Evolutionary conservation across 2,329 filamentous ascomycete genomes (phyloP), one percentile per base, ranked within the genome.

Genomic region (Alternaria arborescens): DNA sequence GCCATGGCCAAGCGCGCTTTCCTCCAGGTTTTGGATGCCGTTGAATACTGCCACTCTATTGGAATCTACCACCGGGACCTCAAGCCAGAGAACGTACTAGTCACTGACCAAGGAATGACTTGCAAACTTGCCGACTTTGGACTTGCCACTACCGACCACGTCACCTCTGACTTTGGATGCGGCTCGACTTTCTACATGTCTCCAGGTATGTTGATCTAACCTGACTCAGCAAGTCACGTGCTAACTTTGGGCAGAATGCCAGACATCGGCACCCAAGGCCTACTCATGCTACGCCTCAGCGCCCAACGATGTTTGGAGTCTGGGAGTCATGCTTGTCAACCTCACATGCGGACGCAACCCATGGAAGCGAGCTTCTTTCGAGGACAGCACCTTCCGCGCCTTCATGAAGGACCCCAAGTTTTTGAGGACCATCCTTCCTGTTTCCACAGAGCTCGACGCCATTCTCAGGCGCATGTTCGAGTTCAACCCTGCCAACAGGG

Each of bases 171-270:
- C 79, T 97, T 97, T 80, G 95, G 95, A 74, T 99, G 95, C 79
- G 95, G 95, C 66, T 98, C 95, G 32, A 98, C 94, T 14, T 98
- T 98, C 76, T 99, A 99, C 83, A 99, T 98, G 95, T 97, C 93
- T 76, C 95, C 95, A 87, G 94, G 94, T 97, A 91, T 79, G 87
- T 83, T 68, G 71, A 72, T 73, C 12, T 16, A 65, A 43, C 10
- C 38, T 36, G 22, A 30, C 18, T 46, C 40, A 32, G 24, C 4
- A 20, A 54, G 58, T 67, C 65, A 65, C 63, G 62, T 70, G 71
- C 68, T 75, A 69, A 76, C 55, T 11, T 34, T 64, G 53, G 67
- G 55, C 80, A 97, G 95, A 99, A 87, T 99, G 95, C 78, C 88
- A 97, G 80, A 92, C 93, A 72, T 86, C 89, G 58, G 85, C 85